These are phyloP conservation scores for Beta vulgaris DNA, from an alignment of 148 eudicot species.

Conservation along the genomic window DNA sequence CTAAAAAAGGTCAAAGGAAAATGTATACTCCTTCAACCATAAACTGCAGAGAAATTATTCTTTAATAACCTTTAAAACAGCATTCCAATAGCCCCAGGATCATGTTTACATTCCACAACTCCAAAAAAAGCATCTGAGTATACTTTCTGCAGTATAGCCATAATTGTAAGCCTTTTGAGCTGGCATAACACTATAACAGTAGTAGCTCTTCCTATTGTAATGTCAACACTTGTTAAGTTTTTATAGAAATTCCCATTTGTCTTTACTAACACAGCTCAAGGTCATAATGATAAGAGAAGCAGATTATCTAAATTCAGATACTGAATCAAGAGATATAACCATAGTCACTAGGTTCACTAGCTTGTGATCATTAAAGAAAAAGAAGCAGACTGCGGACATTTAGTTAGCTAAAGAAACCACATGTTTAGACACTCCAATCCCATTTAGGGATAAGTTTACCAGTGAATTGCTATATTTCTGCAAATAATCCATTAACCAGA, in stretches of 20 bases:
- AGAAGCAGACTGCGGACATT: neutral
- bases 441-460: neutral
- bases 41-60: neutral
- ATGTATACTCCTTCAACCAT: neutral
- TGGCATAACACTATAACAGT: neutral
- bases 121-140: neutral
- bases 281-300: neutral
- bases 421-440: neutral
- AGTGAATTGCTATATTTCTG: neutral
- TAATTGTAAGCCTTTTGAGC: neutral
- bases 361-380: neutral
- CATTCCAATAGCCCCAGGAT: neutral
- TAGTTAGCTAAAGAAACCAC: neutral
- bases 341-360: neutral
- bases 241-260: neutral
- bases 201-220: neutral
- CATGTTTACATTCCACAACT: neutral
- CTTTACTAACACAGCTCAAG: neutral
- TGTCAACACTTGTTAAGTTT: neutral
- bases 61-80: neutral
- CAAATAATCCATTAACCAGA: neutral
- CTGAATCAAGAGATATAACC: neutral
- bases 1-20: neutral
- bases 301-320: neutral
- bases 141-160: neutral